Base-by-base conservation (phyloP, 2,329 filamentous ascomycete species). In the Fusarium napiforme region DNA sequence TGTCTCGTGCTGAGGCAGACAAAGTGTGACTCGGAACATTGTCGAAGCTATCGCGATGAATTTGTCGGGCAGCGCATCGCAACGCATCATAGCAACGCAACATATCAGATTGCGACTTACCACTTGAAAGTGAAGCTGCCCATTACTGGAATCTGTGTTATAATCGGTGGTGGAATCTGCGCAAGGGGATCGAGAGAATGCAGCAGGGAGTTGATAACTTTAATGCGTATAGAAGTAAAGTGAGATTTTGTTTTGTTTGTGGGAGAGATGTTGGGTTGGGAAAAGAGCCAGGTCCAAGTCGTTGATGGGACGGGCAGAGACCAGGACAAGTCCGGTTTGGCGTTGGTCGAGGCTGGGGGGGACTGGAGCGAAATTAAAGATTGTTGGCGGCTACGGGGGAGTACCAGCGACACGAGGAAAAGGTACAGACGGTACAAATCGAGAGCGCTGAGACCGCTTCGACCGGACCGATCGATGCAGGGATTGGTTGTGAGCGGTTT, bases 61-160 rank as follows among this genome's bases (percentile, higher is more conserved):
- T 47, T 50, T 10, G 40, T 58, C 70, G 79, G 58, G 46, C 67
- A 60, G 66, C 66, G 69, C 68, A 69, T 72, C 18, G 36, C 37
- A 57, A 19, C 28, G 43, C 43, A 58, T 40, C 37, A 34, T 39
- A 50, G 30, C 28, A 45, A 34, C 23, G 23, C 36, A 57, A 37
- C 28, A 28, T 32, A 45, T 59, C 37, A 58, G 61, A 69, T 62
- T 70, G 63, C 42, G 45, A 81, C 90, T 84, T 84, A 93, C 91
- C 91, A 93, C 82, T 88, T 91, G 85, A 93, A 93, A 57, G 90
- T 90, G 80, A 90, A 92, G 84, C 85, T 91, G 78, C 89, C 90
- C 90, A 92, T 92, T 75, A 79, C 84, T 78, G 74, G 67, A 76
- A 76, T 75, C 60, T 60, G 57, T 66, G 60, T 70, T 65, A 67